phyloP scores from a whole-genome alignment of 2,329 filamentous ascomycete genomes.

The Penicillium sp. region DNA sequence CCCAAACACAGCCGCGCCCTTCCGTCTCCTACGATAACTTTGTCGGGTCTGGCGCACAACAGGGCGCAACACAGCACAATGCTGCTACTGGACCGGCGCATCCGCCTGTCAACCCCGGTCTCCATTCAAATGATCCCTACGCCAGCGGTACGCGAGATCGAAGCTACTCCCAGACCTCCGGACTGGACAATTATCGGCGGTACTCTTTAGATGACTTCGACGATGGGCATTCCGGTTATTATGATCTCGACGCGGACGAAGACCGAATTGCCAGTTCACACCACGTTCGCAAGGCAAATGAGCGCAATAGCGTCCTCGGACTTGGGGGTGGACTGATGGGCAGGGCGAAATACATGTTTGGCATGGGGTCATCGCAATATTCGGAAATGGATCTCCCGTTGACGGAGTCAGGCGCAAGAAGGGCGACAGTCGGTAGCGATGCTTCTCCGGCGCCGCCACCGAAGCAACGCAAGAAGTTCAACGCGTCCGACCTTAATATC shows the following conservation, averaged over 20 bases:
- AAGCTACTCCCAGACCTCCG: constrained; percentile 73
- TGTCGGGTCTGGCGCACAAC: constrained; percentile 65
- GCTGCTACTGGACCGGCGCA: constrained; percentile 42
- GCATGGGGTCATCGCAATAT: constrained; percentile 76
- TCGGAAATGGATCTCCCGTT: constrained; percentile 98
- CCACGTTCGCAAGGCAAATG: constrained; percentile 59
- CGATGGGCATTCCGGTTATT: constrained; percentile 76
- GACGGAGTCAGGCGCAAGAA: constrained; percentile 68
- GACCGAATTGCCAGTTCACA: constrained; percentile 55
- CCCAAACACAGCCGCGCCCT: constrained; percentile 63
- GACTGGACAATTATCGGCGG: constrained; percentile 80
- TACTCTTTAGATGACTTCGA: constrained; percentile 86
- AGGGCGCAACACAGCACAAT: constrained; percentile 44
- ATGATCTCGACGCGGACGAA: constrained; percentile 64
- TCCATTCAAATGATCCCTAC: constrained; percentile 41
- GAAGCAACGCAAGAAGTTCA: constrained; percentile 60
- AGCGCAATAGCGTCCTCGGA: constrained; percentile 84
- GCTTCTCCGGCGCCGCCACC: constrained; percentile 43
- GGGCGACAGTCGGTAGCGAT: constrained; percentile 46
- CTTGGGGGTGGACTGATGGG: constrained; percentile 86
- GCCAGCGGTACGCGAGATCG: constrained; percentile 40
- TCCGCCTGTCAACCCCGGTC: constrained; percentile 33
- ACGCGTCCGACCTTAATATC: constrained; percentile 78
- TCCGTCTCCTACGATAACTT: constrained; percentile 96
- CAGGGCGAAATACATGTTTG: constrained; percentile 83